Percentiles rank a stretch among this genome's conserved stretches.
These are phyloP conservation scores for Cryptococcus neoformans DNA, from an alignment of 1,284 basidiomycete species.

Conservation along the genomic window DNA sequence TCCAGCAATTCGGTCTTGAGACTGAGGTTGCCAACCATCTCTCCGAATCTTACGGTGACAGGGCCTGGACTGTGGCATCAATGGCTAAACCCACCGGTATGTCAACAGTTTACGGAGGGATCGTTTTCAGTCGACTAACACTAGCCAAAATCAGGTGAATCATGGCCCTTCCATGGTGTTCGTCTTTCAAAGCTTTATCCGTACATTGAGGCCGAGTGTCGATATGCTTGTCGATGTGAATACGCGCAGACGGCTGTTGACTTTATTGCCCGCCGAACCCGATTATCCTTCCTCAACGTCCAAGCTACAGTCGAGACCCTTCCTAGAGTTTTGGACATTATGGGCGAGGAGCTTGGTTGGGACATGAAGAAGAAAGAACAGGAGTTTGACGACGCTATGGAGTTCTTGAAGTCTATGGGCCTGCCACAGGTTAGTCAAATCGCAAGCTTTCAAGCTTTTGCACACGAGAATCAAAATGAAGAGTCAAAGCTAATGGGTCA, in stretches of 20 bases:
- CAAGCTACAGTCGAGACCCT: conserved; percentile 80
- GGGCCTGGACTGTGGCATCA: conserved; percentile 90
- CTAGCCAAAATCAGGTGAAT: background rate
- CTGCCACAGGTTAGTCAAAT: conserved; percentile 55
- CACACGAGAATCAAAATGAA: background rate
- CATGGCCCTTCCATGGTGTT: conserved; percentile 81
- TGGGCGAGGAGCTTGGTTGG: conserved; percentile 85
- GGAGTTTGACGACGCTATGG: conserved; percentile 62
- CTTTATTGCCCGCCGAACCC: conserved; percentile 86
- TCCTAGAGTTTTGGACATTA: conserved; percentile 85
- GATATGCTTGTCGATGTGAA: conserved; percentile 85
- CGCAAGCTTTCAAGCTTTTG: background rate
- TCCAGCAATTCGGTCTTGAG: conserved; percentile 88
- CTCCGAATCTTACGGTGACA: conserved; percentile 85
- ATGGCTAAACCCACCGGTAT: conserved; percentile 67
- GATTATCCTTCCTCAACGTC: conserved; percentile 89
- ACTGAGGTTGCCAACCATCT: conserved; percentile 92
- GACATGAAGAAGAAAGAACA: conserved; percentile 56
- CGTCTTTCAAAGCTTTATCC: conserved; percentile 75
- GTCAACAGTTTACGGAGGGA: background rate
- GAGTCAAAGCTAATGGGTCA: conserved; percentile 2
- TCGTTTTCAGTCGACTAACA: background rate
- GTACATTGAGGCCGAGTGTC: conserved; percentile 91
- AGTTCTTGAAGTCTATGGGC: conserved; percentile 74
- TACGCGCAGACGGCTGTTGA: conserved; percentile 89